Conservation (phyloP, 2,329 filamentous ascomycete species). For the Fusarium proliferatum region DNA sequence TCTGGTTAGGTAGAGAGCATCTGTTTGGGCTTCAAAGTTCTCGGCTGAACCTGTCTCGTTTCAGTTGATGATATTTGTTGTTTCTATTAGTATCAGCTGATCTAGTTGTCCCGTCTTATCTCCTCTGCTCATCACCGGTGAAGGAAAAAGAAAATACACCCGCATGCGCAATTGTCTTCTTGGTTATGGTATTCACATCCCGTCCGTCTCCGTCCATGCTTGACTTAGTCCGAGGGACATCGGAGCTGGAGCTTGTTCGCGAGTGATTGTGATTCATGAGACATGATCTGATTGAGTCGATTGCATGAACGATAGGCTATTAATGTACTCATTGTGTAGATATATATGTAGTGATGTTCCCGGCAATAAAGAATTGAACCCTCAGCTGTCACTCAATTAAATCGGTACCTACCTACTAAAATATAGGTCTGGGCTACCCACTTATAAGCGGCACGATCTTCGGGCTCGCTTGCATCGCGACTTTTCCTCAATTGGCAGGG, state of each 20-base stretch:
- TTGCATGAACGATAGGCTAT: neutral
- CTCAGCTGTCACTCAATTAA: neutral
- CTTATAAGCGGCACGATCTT: constrained; percentile 39
- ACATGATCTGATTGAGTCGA: neutral
- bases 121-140: constrained; percentile 4
- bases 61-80: neutral
- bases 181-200: neutral
- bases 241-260: neutral
- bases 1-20: neutral
- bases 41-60: neutral
- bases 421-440: constrained; percentile 17
- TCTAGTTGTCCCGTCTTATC: constrained; percentile 2
- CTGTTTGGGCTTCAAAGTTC: neutral
- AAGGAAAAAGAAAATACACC: constrained; percentile 26
- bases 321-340: neutral
- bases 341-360: neutral
- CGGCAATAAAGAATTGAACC: neutral
- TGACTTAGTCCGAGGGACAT: neutral
- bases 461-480: constrained; percentile 38
- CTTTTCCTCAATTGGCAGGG: constrained; percentile 37
- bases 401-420: neutral
- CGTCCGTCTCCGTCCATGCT: neutral
- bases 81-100: neutral
- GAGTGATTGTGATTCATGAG: neutral
- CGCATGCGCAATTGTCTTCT: constrained; percentile 9